Base-by-base conservation (phyloP, 371 early-diverging fungal genomes). In the Syncephalastrum racemosum region DNA sequence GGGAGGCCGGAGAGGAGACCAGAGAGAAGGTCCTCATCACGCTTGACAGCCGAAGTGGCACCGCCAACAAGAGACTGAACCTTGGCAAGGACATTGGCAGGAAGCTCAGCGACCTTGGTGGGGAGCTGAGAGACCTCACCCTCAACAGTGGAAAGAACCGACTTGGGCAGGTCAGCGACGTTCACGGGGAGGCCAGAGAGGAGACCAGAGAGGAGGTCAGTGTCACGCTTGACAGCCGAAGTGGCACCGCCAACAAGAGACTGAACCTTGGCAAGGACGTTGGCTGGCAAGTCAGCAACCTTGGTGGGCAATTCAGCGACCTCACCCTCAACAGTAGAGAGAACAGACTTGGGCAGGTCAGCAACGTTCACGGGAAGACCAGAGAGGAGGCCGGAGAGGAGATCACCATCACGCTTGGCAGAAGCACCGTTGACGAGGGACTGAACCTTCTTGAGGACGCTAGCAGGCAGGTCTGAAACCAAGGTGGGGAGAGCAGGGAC, bases 1-100 rank as follows among this genome's bases (percentile, higher is more conserved):
- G 27, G 27, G 27, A 27, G 27, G 7, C 27, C 27, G 6, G 27
- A 27, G 27, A 27, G 27, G 7, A 27, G 27, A 7, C 27, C 27
- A 27, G 27, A 27, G 27, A 27, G 27, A 3, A 27, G 27, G 27
- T 27, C 27, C 27, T 27, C 27, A 27, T 27, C 27, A 7, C 27
- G 27, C 27, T 27, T 27, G 27, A 27, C 27, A 3, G 27, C 27
- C 6, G 27, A 27, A 7, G 27, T 27, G 3, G 27, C 27, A 27
- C 27, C 27, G 7, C 27, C 27, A 27, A 27, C 6, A 3, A 27
- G 27, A 7, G 47, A 36, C 27, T 56, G 46, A 19, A 56, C 22
- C 42, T 46, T 39, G 48, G 56, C 39, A n/a, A 36, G 22, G 40
- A 48, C 27, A 22, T 56, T 47, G 47, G 48, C 56, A 19, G 56